Conservation (phyloP, 2,329 filamentous ascomycete species). For the Trichocomaceae sp. region DNA sequence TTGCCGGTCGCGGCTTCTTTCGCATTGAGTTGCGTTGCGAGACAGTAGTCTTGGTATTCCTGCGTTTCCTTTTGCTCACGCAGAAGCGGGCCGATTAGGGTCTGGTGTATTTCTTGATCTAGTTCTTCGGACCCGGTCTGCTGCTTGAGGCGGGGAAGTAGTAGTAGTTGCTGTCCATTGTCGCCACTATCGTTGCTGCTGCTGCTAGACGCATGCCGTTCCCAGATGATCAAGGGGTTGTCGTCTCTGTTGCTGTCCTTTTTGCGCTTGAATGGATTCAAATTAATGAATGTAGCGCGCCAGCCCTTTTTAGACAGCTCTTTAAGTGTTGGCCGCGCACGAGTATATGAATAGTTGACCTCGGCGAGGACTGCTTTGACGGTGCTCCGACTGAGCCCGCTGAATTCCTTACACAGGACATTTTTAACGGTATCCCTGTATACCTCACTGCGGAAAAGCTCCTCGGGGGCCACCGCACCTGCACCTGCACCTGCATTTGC, state of each 20-base stretch:
- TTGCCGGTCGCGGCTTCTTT: slow-evolving; percentile 36
- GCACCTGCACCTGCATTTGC: background rate
- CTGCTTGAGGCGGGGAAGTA: slow-evolving; percentile 31
- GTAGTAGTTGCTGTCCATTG: background rate
- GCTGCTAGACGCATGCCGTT: slow-evolving; percentile 18
- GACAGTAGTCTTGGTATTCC: slow-evolving; percentile 29
- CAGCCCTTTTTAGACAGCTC: slow-evolving; percentile 40
- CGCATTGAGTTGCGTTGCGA: slow-evolving; percentile 40
- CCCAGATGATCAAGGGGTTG: slow-evolving; percentile 36
- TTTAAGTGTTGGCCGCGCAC: slow-evolving; percentile 38
- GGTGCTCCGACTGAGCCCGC: slow-evolving; percentile 36
- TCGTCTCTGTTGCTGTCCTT: slow-evolving; percentile 29
- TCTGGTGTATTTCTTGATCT: slow-evolving; percentile 35
- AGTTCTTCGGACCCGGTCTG: slow-evolving; percentile 38
- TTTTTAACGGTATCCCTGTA: slow-evolving; percentile 39
- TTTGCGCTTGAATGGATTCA: slow-evolving; percentile 38
- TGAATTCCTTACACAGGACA: slow-evolving; percentile 39
- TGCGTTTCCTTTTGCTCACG: slow-evolving; percentile 30
- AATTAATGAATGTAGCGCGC: slow-evolving; percentile 39
- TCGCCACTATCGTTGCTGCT: slow-evolving; percentile 25
- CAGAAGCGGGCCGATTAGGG: slow-evolving; percentile 34
- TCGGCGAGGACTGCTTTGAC: slow-evolving; percentile 44
- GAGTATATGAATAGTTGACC: slow-evolving; percentile 41
- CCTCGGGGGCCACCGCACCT: slow-evolving; percentile 31
- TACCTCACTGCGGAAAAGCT: slow-evolving; percentile 38